Conservation (phyloP, 176 grass and related monocot genomes). For the Secale cereale region DNA sequence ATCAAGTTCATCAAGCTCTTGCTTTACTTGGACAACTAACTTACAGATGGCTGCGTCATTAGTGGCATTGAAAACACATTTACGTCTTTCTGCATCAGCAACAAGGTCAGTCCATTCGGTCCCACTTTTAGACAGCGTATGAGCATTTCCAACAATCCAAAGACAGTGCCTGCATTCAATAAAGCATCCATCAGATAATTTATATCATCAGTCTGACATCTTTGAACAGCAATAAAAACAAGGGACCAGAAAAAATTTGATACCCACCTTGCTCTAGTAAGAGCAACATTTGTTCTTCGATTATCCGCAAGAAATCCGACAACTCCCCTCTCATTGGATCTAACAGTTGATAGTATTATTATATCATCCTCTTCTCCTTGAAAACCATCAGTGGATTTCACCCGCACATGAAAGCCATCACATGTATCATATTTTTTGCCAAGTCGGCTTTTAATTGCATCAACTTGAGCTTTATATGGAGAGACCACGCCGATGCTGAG, state of each 20-base stretch:
- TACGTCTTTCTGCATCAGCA: conserved; percentile 38
- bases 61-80: too few relatives aligned
- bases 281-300: conserved; percentile 73
- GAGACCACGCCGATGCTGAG: conserved; percentile 62
- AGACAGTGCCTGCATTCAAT: conserved; percentile 68
- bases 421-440: conserved; percentile 37
- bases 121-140: conserved; percentile 43
- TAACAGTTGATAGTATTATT: conserved; percentile 77
- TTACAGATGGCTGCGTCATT: too few relatives aligned
- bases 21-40: too few relatives aligned
- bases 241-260: neutral
- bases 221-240: neutral
- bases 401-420: conserved; percentile 52
- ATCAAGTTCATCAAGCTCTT: conserved; percentile 63
- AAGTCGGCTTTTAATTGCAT: conserved; percentile 48
- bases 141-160: conserved; percentile 71
- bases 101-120: conserved; percentile 58
- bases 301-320: conserved; percentile 64
- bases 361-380: conserved; percentile 79
- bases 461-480: conserved; percentile 66
- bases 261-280: conserved; percentile 76
- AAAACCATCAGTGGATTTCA: conserved; percentile 77
- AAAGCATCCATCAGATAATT: neutral
- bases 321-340: conserved; percentile 42
- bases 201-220: neutral